phyloP scores from a whole-genome alignment of 768 basidiomycete species.

The Amanita subjunquillea region DNA sequence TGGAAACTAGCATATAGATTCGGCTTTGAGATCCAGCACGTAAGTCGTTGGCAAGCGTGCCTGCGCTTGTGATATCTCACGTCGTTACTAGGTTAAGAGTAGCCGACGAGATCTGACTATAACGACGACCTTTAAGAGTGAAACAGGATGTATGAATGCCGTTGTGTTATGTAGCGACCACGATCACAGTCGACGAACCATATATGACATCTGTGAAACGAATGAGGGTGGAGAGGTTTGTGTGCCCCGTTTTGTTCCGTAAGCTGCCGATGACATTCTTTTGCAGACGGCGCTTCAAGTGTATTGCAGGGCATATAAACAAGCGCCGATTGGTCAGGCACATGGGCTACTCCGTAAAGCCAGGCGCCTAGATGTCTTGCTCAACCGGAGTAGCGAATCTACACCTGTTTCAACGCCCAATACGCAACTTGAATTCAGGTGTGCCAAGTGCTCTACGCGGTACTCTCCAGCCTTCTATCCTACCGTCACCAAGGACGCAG shows the following conservation, averaged over 20 bases:
- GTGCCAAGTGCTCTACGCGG: constrained; percentile 52
- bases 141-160: constrained; percentile 70
- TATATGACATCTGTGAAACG: constrained; percentile 79
- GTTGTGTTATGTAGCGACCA: constrained; percentile 76
- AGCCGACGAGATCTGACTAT: constrained; percentile 59
- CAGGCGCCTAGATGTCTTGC: constrained; percentile 66
- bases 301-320: constrained; percentile 80
- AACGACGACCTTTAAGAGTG: constrained; percentile 66
- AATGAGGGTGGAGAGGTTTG: constrained; percentile 74
- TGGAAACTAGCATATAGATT: constrained; percentile 79
- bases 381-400: constrained; percentile 22
- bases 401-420: constrained; percentile 11
- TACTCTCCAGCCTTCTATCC: constrained; percentile 74
- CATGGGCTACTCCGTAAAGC: constrained; percentile 88
- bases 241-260: neutral
- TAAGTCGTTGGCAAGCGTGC: constrained; percentile 21
- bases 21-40: constrained; percentile 87
- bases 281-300: constrained; percentile 81
- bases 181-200: constrained; percentile 47
- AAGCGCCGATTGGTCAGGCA: constrained; percentile 56
- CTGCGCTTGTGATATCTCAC: neutral
- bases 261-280: neutral
- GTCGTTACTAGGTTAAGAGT: constrained; percentile 52
- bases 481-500: constrained; percentile 22
- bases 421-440: constrained; percentile 30